These are phyloP conservation scores for Knoxia roxburghii DNA, from an alignment of 257 asterid species.

Conservation along the genomic window DNA sequence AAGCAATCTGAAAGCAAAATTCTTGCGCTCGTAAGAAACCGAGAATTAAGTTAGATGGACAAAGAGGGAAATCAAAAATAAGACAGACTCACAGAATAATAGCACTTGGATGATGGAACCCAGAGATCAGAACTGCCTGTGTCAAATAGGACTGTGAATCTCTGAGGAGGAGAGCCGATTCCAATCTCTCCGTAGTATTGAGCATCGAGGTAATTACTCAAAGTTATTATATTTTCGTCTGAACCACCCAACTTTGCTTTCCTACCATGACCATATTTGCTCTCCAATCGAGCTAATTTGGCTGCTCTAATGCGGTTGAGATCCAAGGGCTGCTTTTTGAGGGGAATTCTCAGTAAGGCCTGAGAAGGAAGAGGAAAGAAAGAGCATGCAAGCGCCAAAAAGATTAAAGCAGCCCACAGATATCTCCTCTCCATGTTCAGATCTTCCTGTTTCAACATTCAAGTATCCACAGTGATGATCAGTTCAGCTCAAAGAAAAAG, in stretches of 20 bases:
- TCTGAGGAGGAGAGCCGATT: slow-evolving; percentile 93
- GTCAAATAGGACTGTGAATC: slow-evolving; percentile 75
- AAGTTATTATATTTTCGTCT: slow-evolving; percentile 38
- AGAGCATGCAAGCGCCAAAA: slow-evolving; percentile 46
- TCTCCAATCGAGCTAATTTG: slow-evolving; percentile 36
- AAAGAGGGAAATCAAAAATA: slow-evolving; percentile 7
- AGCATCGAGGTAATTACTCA: slow-evolving; percentile 89
- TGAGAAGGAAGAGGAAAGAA: slow-evolving; percentile 50
- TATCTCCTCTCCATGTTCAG: slow-evolving; percentile 46
- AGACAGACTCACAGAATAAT: slow-evolving; percentile 70
- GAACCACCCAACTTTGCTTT: slow-evolving; percentile 45
- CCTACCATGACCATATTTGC: slow-evolving; percentile 29
- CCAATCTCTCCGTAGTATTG: slow-evolving; percentile 90
- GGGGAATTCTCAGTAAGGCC: slow-evolving; percentile 51
- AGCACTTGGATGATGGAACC: slow-evolving; percentile 94
- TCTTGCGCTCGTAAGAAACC: neutral
- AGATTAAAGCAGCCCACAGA: slow-evolving; percentile 35
- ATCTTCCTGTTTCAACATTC: slow-evolving; percentile 36
- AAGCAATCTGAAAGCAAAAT: slow-evolving; percentile 56
- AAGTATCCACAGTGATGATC: neutral
- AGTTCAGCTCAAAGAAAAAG: neutral
- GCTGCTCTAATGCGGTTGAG: slow-evolving; percentile 49
- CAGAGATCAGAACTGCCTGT: slow-evolving; percentile 97
- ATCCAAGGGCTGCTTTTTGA: slow-evolving; percentile 59
- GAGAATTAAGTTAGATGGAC: neutral